A percentile compares a stretch with the other conserved stretches of the same genome.
Evolutionary conservation across 116 monocot species (phyloP).

Genomic region (Cymodocea nodosa): DNA sequence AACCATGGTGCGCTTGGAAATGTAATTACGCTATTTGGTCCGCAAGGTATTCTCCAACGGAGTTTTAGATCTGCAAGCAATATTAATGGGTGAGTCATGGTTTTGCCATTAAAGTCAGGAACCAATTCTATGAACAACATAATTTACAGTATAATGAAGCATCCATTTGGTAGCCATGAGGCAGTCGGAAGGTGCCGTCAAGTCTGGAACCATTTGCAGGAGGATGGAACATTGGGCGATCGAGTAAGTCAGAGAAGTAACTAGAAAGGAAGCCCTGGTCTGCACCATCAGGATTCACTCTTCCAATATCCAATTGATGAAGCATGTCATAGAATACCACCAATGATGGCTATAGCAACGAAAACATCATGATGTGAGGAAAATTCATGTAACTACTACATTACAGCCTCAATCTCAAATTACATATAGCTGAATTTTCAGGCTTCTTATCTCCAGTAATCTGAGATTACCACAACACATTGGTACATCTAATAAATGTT

Average conservation of each 20-base stretch:
- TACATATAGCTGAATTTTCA: too few relatives aligned
- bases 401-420: too few relatives aligned
- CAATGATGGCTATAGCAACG: slow-evolving; percentile 68
- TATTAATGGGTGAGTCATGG: neutral
- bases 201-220: slow-evolving; percentile 77
- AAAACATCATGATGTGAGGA: neutral
- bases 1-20: slow-evolving; percentile 94
- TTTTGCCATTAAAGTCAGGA: neutral
- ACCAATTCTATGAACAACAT: neutral
- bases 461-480: neutral
- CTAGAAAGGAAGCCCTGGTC: slow-evolving; percentile 94
- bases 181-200: slow-evolving; percentile 78
- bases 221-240: slow-evolving; percentile 80
- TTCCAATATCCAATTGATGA: slow-evolving; percentile 66
- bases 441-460: too few relatives aligned
- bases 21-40: slow-evolving; percentile 95
- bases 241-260: slow-evolving; percentile 89
- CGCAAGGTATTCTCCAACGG: slow-evolving; percentile 88
- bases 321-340: slow-evolving; percentile 87
- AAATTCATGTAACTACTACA: too few relatives aligned
- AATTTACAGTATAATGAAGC: slow-evolving; percentile 94
- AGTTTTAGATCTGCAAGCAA: slow-evolving; percentile 89
- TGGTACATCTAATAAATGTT: neutral
- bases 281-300: slow-evolving; percentile 78
- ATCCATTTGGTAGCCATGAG: slow-evolving; percentile 99